Evolutionary conservation across 805 yeast species (phyloP).

Genomic region (Schwanniomyces vanrijiae): DNA sequence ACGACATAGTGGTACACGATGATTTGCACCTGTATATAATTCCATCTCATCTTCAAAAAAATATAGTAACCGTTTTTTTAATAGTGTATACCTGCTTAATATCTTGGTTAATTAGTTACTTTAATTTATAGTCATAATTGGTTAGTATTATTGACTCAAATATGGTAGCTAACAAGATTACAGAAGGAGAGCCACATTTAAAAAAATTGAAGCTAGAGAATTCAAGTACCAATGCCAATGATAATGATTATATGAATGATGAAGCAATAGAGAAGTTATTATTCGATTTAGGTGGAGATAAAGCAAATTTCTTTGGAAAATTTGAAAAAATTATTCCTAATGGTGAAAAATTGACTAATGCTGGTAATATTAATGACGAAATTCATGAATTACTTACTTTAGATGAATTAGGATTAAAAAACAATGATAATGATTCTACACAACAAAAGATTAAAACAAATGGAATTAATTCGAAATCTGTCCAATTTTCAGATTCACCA

Average conservation of each 20-base stretch:
- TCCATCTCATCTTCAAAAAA: slow-evolving; percentile 2
- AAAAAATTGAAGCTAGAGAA: slow-evolving; percentile 2
- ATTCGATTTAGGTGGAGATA: background rate
- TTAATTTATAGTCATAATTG: background rate
- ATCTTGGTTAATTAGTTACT: background rate
- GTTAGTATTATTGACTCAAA: background rate
- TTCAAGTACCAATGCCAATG: background rate
- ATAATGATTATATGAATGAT: background rate
- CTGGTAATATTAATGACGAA: slow-evolving; percentile 11
- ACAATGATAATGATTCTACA: background rate
- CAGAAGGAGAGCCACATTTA: slow-evolving; percentile 3
- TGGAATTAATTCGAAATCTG: background rate
- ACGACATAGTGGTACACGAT: background rate
- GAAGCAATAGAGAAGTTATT: slow-evolving; percentile 4
- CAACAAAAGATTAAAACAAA: background rate
- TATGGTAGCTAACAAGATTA: background rate
- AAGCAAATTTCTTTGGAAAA: background rate
- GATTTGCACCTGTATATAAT: background rate
- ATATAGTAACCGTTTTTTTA: background rate
- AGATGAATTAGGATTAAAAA: slow-evolving; percentile 9
- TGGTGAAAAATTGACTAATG: background rate
- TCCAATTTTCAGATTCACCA: background rate
- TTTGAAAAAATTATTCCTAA: background rate
- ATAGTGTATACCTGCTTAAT: background rate
- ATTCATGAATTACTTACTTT: slow-evolving; percentile 12